Conservation (phyloP, 768 basidiomycete species). For the Suillus hirtellus region DNA sequence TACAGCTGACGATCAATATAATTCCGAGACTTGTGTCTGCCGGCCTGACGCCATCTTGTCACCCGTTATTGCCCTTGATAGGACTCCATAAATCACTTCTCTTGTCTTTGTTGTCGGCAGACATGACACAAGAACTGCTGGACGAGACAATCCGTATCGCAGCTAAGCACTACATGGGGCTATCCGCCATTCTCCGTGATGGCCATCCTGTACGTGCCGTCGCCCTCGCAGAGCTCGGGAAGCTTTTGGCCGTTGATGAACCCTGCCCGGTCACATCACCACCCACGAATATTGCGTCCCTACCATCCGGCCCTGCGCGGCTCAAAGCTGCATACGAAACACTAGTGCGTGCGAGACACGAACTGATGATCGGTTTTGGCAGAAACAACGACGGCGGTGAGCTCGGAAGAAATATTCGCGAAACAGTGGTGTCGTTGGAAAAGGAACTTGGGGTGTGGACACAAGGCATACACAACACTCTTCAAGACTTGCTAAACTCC, state of each 20-base stretch:
- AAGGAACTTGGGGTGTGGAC: slow-evolving; percentile 75
- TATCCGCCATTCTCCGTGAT: slow-evolving; percentile 50
- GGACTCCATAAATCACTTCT: slow-evolving; percentile 74
- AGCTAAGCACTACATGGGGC: slow-evolving; percentile 52
- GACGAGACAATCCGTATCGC: slow-evolving; percentile 64
- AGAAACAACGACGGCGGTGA: slow-evolving; percentile 65
- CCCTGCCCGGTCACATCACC: slow-evolving; percentile 42
- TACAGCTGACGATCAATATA: slow-evolving; percentile 62
- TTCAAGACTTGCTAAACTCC: slow-evolving; percentile 39
- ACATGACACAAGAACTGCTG: slow-evolving; percentile 49
- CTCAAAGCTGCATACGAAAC: slow-evolving; percentile 66
- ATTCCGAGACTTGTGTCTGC: slow-evolving; percentile 63
- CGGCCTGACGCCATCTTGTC: slow-evolving; percentile 61
- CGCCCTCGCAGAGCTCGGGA: slow-evolving; percentile 77
- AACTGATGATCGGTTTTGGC: slow-evolving; percentile 75
- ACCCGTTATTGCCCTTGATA: slow-evolving; percentile 75
- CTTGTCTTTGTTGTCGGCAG: slow-evolving; percentile 46
- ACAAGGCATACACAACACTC: slow-evolving; percentile 55
- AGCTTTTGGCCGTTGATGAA: slow-evolving; percentile 79
- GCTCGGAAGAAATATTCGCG: slow-evolving; percentile 64
- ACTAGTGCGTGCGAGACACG: slow-evolving; percentile 58
- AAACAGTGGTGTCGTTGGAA: slow-evolving; percentile 60
- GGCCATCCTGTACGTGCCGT: slow-evolving; percentile 82
- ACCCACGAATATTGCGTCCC: slow-evolving; percentile 40
- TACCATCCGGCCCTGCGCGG: slow-evolving; percentile 65